These are phyloP conservation scores for Ustilago crameri DNA, from an alignment of 1,284 basidiomycete species.

Conservation along the genomic window DNA sequence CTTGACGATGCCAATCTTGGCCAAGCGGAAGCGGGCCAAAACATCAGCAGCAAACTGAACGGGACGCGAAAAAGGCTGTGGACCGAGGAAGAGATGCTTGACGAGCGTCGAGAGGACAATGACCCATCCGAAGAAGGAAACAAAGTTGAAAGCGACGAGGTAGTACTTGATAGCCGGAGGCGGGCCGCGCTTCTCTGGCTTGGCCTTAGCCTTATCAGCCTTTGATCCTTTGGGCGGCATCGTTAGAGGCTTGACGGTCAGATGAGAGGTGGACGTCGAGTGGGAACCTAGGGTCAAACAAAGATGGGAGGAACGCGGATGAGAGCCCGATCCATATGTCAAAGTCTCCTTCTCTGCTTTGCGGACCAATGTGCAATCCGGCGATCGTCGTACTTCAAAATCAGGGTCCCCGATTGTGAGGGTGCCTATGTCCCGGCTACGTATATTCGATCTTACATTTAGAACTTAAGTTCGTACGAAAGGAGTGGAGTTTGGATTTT, in stretches of 20 bases:
- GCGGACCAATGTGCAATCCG: no score
- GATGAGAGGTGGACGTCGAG: slow-evolving; percentile 1
- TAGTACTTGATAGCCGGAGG: slow-evolving; percentile 43
- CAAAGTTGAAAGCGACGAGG: slow-evolving; percentile 56
- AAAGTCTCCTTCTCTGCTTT: no score
- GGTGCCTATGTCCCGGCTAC: no score
- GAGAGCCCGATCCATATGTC: no score
- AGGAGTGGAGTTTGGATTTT: no score
- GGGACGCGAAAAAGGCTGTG: slow-evolving; percentile 38
- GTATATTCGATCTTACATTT: no score
- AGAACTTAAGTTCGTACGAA: no score
- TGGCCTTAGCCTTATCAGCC: slow-evolving; percentile 25
- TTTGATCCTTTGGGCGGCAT: slow-evolving; percentile 38
- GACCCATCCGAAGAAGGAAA: slow-evolving; percentile 62
- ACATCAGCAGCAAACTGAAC: slow-evolving; percentile 36
- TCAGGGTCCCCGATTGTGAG: no score
- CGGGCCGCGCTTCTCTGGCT: slow-evolving; percentile 34
- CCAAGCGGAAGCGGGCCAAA: slow-evolving; percentile 48
- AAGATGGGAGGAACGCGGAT: not conserved
- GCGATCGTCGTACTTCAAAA: no score
- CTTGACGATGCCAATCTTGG: slow-evolving; percentile 45
- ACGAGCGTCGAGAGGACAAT: slow-evolving; percentile 54
- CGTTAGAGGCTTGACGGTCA: not conserved
- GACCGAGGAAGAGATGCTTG: slow-evolving; percentile 57
- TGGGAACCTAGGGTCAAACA: no score